Conservation (phyloP, 1,139 yeast genomes). For the Yamadazyma buinensis region DNA sequence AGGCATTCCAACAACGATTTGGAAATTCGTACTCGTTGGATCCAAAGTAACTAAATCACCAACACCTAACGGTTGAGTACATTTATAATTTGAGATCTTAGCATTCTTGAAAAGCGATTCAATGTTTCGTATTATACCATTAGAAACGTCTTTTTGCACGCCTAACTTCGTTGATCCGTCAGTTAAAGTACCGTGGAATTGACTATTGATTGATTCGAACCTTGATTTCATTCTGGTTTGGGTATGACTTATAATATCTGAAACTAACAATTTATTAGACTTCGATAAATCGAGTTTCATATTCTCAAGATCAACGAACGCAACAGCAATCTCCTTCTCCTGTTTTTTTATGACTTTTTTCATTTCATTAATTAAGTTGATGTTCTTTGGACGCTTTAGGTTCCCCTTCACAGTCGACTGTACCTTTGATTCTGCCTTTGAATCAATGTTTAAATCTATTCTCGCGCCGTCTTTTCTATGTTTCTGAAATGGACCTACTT, state of each 20-base stretch:
- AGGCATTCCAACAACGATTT: constrained; percentile 33
- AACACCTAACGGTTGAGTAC: constrained; percentile 22
- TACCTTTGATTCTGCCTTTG: too few relatives aligned
- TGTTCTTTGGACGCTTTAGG: too few relatives aligned
- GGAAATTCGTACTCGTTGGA: constrained; percentile 28
- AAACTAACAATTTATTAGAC: constrained; percentile 5
- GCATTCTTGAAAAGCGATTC: constrained; percentile 22
- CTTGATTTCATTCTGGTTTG: constrained; percentile 3
- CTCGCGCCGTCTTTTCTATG: too few relatives aligned
- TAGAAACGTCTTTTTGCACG: constrained; percentile 4
- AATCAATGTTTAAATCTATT: too few relatives aligned
- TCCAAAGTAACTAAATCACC: constrained; percentile 40
- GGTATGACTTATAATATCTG: constrained; percentile 1
- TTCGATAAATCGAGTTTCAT: constrained; percentile 7
- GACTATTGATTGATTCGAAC: too few relatives aligned
- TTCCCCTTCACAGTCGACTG: too few relatives aligned
- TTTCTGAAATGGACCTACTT: too few relatives aligned
- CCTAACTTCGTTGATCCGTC: not conserved
- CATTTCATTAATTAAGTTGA: too few relatives aligned
- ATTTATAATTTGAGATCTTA: constrained; percentile 21
- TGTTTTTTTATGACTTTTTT: too few relatives aligned
- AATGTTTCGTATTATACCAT: too few relatives aligned
- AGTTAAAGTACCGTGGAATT: not conserved
- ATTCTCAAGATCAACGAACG: constrained; percentile 13
- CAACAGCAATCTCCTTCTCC: too few relatives aligned